A percentile compares a stretch with the other conserved stretches of the same genome.
phyloP scores from a whole-genome alignment of 2,329 filamentous ascomycete species.

The Berkeleyomyces rouxiae region DNA sequence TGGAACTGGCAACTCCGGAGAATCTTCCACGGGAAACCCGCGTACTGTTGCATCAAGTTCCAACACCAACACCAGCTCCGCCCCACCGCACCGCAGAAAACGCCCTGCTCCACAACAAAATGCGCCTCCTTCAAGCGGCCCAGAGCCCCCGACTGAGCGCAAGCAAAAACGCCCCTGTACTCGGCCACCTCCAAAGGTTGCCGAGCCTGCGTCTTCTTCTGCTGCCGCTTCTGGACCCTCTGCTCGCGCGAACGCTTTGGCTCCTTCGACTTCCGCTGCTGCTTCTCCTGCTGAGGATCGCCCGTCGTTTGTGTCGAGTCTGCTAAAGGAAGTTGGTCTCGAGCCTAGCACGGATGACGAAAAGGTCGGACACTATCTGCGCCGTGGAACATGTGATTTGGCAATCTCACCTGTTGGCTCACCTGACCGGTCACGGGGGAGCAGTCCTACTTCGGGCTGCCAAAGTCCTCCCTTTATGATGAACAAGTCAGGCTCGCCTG shows the following conservation, averaged over 20 bases:
- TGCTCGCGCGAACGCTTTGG: not conserved
- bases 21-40: not conserved
- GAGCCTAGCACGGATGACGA: conserved; percentile 43
- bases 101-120: not conserved
- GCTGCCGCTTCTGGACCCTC: conserved; percentile 9
- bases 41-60: not conserved
- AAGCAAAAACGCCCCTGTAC: conserved; percentile 80
- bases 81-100: not conserved
- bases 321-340: conserved; percentile 75
- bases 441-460: conserved; percentile 50
- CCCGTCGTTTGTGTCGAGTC: conserved; percentile 70
- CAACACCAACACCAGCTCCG: not conserved
- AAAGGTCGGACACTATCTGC: conserved; percentile 26
- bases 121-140: conserved; percentile 15
- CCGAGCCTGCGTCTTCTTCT: conserved; percentile 24
- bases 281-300: conserved; percentile 25
- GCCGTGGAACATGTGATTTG: conserved; percentile 13
- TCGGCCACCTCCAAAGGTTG: conserved; percentile 32
- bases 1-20: conserved; percentile 28
- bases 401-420: conserved; percentile 31
- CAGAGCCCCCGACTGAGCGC: conserved; percentile 42
- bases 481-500: conserved; percentile 43
- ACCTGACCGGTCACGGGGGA: conserved; percentile 45
- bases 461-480: conserved; percentile 49
- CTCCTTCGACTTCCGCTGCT: conserved; percentile 1